Evolutionary conservation across 106 monocot species (phyloP).

Genomic region (Apostasia ramifera): DNA sequence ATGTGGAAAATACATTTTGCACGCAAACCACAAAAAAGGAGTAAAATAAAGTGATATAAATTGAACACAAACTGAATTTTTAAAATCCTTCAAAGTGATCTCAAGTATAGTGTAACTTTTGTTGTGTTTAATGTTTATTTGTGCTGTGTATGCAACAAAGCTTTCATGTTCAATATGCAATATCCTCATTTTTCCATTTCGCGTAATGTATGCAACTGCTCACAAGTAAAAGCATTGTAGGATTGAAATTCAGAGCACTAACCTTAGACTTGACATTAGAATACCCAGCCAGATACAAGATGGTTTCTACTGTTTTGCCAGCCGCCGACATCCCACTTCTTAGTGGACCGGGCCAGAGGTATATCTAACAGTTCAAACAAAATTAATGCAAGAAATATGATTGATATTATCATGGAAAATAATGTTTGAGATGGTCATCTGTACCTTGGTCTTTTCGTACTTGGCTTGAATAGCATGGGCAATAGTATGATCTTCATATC

Average conservation of each 20-base stretch:
- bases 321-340: slow-evolving; percentile 61
- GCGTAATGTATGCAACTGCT: too few relatives aligned
- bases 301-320: slow-evolving; percentile 71
- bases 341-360: slow-evolving; percentile 69
- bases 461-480: slow-evolving; percentile 66
- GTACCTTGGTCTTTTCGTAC: slow-evolving; percentile 71
- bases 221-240: too few relatives aligned
- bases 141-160: too few relatives aligned
- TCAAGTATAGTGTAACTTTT: too few relatives aligned
- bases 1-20: too few relatives aligned
- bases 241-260: not conserved
- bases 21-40: too few relatives aligned
- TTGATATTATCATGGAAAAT: not conserved
- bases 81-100: too few relatives aligned
- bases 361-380: slow-evolving; percentile 26
- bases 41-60: too few relatives aligned
- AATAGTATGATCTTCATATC: slow-evolving; percentile 78
- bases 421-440: not conserved
- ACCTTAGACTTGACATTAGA: slow-evolving; percentile 97
- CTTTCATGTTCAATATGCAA: too few relatives aligned
- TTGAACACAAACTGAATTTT: too few relatives aligned
- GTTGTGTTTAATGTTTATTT: too few relatives aligned
- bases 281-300: slow-evolving; percentile 84
- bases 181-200: too few relatives aligned
- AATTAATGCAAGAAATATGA: not conserved